Conservation (phyloP, 192 early-diverging fungal species). For the Coemansia asiatica region DNA sequence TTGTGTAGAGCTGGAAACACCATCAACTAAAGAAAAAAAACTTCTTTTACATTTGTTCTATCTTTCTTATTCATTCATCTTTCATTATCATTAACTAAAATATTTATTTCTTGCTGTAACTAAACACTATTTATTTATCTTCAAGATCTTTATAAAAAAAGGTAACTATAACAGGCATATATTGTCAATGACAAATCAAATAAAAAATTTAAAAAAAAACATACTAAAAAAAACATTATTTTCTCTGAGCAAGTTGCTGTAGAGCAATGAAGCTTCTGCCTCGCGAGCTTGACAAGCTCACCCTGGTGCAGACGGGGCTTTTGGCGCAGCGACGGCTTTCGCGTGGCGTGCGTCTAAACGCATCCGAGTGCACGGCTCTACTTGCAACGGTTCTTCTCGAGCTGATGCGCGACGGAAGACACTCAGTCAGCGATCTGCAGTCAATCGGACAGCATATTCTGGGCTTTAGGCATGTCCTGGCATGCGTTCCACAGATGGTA, state of each 20-base stretch:
- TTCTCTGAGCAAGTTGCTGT: too few species aligned
- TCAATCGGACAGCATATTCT: constrained; percentile 82
- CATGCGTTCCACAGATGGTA: constrained; percentile 67
- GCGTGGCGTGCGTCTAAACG: constrained; percentile 85
- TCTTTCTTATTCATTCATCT: not conserved
- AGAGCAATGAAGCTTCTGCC: constrained; percentile 76
- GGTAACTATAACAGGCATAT: not conserved
- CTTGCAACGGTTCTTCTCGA: constrained; percentile 84
- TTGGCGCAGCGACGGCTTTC: constrained; percentile 90
- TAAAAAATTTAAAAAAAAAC: not conserved
- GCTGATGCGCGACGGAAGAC: constrained; percentile 84
- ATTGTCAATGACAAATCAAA: not conserved
- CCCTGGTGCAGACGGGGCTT: constrained; percentile 80
- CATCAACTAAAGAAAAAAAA: not conserved
- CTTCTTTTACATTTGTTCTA: not conserved
- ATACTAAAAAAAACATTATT: not conserved
- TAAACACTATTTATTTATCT: too few species aligned
- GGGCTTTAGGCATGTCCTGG: constrained; percentile 80
- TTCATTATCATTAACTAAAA: not conserved
- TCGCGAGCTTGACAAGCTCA: constrained; percentile 92
- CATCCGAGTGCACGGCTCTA: constrained; percentile 84
- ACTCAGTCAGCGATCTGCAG: constrained; percentile 88
- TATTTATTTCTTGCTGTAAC: not conserved
- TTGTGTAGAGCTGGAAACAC: not conserved
- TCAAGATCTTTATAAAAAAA: too few species aligned